Percentiles rank a stretch among this genome's conserved stretches.
phyloP scores from a whole-genome alignment of 1,284 basidiomycete species.

The Irpex sp. region DNA sequence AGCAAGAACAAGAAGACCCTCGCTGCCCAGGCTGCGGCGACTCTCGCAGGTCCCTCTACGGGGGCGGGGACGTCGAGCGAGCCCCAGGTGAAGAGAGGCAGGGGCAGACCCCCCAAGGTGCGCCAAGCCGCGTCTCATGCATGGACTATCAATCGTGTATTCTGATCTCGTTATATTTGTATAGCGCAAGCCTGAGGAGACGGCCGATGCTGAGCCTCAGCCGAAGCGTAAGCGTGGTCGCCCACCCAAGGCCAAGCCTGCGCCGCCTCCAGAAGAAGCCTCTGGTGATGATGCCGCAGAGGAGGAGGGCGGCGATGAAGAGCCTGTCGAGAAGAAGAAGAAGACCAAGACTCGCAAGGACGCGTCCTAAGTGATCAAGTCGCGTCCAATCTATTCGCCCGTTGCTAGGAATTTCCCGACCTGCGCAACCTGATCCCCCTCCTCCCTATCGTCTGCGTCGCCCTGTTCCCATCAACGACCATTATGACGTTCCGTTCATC shows the following conservation, averaged over 20 bases:
- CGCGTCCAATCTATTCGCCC: background rate
- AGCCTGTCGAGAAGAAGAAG: slow-evolving; percentile 52
- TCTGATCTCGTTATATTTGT: slow-evolving; percentile 18
- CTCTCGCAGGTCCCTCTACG: slow-evolving; percentile 21
- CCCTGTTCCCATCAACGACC: slow-evolving; percentile 6
- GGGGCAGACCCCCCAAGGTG: slow-evolving; percentile 79
- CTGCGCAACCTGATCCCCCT: background rate
- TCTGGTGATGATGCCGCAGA: slow-evolving; percentile 40
- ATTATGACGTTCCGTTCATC: slow-evolving; percentile 8
- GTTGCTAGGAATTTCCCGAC: background rate
- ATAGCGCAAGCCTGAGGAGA: slow-evolving; percentile 52
- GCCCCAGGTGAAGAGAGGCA: slow-evolving; percentile 47
- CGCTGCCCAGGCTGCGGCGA: slow-evolving; percentile 33
- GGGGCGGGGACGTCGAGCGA: slow-evolving; percentile 31
- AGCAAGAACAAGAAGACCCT: slow-evolving; percentile 74
- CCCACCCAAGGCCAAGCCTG: slow-evolving; percentile 65
- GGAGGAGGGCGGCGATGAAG: slow-evolving; percentile 18
- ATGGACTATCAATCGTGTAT: background rate
- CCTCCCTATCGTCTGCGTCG: background rate
- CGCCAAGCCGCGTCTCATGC: slow-evolving; percentile 17
- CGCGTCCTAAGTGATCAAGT: slow-evolving; percentile 19
- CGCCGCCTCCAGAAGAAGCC: slow-evolving; percentile 21
- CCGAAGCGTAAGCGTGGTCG: slow-evolving; percentile 68
- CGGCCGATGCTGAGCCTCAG: slow-evolving; percentile 45
- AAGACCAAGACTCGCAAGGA: slow-evolving; percentile 69